Conservation (phyloP, 371 early-diverging fungal genomes). For the Caulochytrium protostelioides region DNA sequence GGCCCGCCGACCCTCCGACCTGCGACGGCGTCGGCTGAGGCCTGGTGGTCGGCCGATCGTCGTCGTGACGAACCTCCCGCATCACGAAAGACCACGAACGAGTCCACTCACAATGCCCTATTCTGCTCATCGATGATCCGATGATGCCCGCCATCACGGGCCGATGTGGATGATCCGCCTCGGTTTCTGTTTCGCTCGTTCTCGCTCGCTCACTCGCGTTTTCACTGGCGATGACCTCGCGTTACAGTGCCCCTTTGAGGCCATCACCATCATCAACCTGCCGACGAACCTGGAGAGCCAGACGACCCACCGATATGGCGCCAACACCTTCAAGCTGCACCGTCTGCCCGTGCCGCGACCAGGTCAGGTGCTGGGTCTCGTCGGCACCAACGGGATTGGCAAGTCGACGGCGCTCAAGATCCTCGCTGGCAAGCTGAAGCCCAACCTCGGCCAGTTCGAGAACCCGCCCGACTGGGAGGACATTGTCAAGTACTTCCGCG, state of each 20-base stretch:
- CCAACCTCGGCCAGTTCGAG: slow-evolving; percentile 84
- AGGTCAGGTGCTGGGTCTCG: slow-evolving; percentile 95
- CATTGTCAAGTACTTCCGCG: slow-evolving; percentile 92
- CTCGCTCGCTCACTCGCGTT: too few relatives aligned
- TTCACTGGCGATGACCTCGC: too few relatives aligned
- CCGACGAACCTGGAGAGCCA: slow-evolving; percentile 93
- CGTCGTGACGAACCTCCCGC: too few relatives aligned
- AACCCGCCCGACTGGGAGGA: slow-evolving; percentile 92
- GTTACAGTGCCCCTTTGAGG: slow-evolving; percentile 98
- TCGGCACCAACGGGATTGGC: slow-evolving; percentile 98
- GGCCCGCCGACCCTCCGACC: too few relatives aligned
- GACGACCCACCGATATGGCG: slow-evolving; percentile 93
- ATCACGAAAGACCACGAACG: too few relatives aligned
- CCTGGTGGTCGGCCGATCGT: too few relatives aligned
- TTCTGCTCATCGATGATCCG: too few relatives aligned
- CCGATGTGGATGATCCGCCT: too few relatives aligned
- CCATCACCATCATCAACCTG: slow-evolving; percentile 95
- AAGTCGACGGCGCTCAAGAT: slow-evolving; percentile 94
- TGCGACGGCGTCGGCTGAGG: too few relatives aligned
- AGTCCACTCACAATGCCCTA: too few relatives aligned
- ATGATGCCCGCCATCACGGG: too few relatives aligned
- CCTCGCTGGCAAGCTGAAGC: slow-evolving; percentile 90
- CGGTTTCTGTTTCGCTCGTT: too few relatives aligned
- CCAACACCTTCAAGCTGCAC: slow-evolving; percentile 98
- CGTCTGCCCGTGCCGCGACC: slow-evolving; percentile 92